A percentile compares a stretch with the other conserved stretches of the same genome.
Conservation (phyloP, 805 yeast genomes). For the Kregervanrija fluxuum region DNA sequence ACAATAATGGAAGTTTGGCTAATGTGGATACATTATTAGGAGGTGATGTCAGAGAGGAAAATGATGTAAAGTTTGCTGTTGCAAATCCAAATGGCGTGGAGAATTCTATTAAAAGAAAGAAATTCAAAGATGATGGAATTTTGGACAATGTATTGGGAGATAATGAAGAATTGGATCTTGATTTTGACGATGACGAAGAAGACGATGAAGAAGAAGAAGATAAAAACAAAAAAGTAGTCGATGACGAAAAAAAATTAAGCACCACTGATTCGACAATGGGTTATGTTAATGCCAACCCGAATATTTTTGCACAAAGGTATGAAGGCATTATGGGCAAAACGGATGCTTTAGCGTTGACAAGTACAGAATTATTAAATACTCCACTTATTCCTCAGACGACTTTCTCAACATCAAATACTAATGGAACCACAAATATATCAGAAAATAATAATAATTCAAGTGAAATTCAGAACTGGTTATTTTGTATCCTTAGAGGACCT, state of each 20-base stretch:
- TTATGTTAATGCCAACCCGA: conserved; percentile 20
- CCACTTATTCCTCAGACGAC: conserved; percentile 6
- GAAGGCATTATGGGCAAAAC: no score
- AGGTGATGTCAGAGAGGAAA: no score
- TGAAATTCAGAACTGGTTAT: conserved; percentile 52
- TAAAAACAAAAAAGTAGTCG: conserved; percentile 16
- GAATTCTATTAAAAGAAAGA: no score
- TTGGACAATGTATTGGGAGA: no score
- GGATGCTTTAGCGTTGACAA: no score
- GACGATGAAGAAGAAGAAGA: conserved; percentile 17
- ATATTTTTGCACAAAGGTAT: conserved; percentile 1
- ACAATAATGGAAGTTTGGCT: neutral
- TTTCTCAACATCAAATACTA: conserved; percentile 2
- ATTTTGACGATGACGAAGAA: conserved; percentile 1
- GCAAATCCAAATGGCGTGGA: no score
- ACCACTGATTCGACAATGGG: conserved; percentile 4
- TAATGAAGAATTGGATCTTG: no score
- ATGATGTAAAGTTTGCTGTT: no score
- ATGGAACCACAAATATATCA: neutral
- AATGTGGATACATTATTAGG: neutral
- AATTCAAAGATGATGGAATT: no score
- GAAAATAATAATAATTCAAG: conserved; percentile 10
- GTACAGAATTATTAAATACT: no score
- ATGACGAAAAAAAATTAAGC: conserved; percentile 7
- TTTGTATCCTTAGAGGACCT: conserved; percentile 58